Evolutionary conservation across 805 yeast species (phyloP), one percentile per base, ranked within the genome.

Genomic region (Saccharomyces kudriavzevii): DNA sequence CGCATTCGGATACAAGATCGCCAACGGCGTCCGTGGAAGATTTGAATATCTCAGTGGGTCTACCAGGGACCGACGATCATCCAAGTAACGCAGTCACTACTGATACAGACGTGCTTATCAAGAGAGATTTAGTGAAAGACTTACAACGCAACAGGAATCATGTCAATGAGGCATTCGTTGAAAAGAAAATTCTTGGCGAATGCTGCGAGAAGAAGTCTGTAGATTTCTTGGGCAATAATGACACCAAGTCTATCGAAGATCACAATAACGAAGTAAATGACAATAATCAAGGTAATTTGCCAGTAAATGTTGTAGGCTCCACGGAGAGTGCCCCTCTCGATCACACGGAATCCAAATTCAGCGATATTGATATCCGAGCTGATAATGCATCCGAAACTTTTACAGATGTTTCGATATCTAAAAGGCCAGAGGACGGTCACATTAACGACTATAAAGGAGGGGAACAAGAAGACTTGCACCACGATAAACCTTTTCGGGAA

Each of bases 11-110:
- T 17, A 17, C 43, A 35, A 35, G 24, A n/a, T 35, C 43, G 10
- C 24, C 52, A 4, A 46, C 46, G 14, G 52, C 49, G 2, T 58
- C 60, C 5, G 54, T 57, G 9, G 61, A 60, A 27, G 64, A 61
- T 27, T 48, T 61, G 17, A 54, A 54, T 14, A 62, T 62, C 14
- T 51, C 61, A 17, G 29, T 40, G 11, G 56, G 58, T 9, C 49
- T 58, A 3, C 13, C 17, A 13, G 49, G 3, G 17, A 4, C 14
- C 8, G 14, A 14, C n/a, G 22, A 5, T 5, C 13, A 13, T 24
- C 14, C 4, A 3, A 9, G 10, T 11, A 13, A 11, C 10, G 17
- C 14, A 6, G 8, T 25, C 14, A 20, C 40, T 20, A 10, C 49
- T 13, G 17, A 11, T 47, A 5, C 22, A 26, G 49, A 27, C 25